Conservation (phyloP, 768 basidiomycete species). For the Rhodosporidiobolus sp. region DNA sequence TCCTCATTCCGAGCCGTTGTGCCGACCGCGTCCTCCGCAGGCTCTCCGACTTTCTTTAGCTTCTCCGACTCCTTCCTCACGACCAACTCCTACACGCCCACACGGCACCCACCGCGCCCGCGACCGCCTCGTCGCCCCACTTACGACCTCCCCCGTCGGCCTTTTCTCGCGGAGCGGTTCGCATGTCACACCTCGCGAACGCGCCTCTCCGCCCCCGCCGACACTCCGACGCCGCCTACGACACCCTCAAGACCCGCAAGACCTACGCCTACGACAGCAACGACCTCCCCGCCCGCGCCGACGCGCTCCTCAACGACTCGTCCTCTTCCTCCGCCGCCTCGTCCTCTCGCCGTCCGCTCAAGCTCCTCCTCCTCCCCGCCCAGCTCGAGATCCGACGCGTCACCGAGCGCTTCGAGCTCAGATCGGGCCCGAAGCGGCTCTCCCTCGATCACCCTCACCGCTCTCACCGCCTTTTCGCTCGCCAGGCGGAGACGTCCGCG, state of each 20-base stretch:
- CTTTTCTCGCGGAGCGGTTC: not conserved
- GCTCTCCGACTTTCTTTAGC: too few relatives aligned
- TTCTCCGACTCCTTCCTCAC: too few relatives aligned
- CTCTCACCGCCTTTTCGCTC: slow-evolving; percentile 2
- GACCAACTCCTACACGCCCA: too few relatives aligned
- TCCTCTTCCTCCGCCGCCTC: not conserved
- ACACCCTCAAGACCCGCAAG: not conserved
- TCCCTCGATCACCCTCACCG: not conserved
- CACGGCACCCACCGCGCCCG: too few relatives aligned
- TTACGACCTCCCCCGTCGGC: too few relatives aligned
- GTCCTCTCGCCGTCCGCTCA: not conserved
- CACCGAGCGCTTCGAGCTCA: not conserved
- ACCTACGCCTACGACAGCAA: not conserved
- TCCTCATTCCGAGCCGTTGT: too few relatives aligned
- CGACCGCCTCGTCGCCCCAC: too few relatives aligned
- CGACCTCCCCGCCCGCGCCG: not conserved
- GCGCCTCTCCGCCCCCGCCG: slow-evolving; percentile 26
- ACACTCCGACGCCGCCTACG: slow-evolving; percentile 8
- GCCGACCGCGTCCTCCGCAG: too few relatives aligned
- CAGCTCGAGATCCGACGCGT: not conserved
- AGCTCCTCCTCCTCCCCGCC: slow-evolving; percentile 10
- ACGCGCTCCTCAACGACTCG: not conserved
- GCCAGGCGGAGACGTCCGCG: slow-evolving; percentile 2
- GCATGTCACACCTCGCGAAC: slow-evolving; percentile 30
- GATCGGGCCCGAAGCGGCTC: not conserved